Conservation (phyloP, 2,329 filamentous ascomycete species). For the Colletotrichum agaves region DNA sequence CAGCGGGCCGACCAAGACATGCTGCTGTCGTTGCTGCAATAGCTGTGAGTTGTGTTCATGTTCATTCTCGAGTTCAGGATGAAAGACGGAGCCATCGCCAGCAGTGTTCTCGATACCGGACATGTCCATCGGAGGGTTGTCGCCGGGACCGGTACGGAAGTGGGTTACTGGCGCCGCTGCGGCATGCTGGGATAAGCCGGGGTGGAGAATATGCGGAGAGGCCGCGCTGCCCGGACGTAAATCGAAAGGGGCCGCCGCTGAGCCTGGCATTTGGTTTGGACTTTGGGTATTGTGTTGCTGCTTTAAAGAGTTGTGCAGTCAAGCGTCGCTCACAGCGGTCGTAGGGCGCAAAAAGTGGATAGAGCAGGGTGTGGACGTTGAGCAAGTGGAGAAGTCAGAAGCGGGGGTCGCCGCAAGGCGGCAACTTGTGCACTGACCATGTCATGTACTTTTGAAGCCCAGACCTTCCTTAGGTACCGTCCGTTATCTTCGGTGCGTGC, state of each 20-base stretch:
- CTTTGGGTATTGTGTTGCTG: conserved; percentile 32
- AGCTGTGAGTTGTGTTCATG: conserved; percentile 8
- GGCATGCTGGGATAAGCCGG: conserved; percentile 40
- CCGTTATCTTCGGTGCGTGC: neutral
- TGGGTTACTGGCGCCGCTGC: conserved; percentile 16
- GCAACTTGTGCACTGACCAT: conserved; percentile 27
- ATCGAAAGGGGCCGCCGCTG: conserved; percentile 19
- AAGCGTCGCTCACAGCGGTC: neutral
- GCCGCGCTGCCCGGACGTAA: conserved; percentile 11
- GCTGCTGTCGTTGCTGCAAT: conserved; percentile 18
- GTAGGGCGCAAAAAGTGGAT: conserved; percentile 18
- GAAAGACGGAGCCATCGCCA: conserved; percentile 2
- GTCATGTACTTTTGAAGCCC: neutral
- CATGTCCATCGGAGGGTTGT: conserved; percentile 17
- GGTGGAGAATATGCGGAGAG: conserved; percentile 26
- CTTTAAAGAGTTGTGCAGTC: conserved; percentile 32
- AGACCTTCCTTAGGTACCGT: too few relatives aligned
- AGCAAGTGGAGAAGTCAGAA: neutral
- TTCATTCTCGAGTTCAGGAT: conserved; percentile 13
- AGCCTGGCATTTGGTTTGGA: conserved; percentile 10
- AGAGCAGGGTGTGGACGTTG: neutral
- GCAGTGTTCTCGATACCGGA: conserved; percentile 8
- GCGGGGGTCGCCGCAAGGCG: conserved; percentile 16
- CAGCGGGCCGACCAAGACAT: neutral
- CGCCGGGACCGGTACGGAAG: conserved; percentile 36